phyloP scores from a whole-genome alignment of 2,329 filamentous ascomycete genomes.

The Metarhizium brunneum region DNA sequence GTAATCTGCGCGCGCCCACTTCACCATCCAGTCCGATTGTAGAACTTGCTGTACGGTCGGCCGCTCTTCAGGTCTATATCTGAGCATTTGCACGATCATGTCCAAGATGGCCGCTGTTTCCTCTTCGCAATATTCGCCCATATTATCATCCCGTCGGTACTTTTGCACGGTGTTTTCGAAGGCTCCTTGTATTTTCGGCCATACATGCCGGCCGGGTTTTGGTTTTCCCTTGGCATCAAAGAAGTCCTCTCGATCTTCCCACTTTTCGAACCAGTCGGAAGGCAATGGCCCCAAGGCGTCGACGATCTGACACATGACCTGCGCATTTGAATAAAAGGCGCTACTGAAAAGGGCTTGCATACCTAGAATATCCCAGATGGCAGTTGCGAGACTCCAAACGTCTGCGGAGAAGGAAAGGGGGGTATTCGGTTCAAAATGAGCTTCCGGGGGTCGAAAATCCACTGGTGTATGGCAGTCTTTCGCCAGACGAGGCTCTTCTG shows the following conservation, averaged over 20 bases:
- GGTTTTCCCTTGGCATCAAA: slow-evolving; percentile 2
- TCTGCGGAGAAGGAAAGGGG: slow-evolving; percentile 26
- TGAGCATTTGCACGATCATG: slow-evolving; percentile 6
- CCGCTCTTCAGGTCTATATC: slow-evolving; percentile 5
- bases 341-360: slow-evolving; percentile 4
- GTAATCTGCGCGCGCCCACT: slow-evolving; percentile 14
- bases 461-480: slow-evolving; percentile 21
- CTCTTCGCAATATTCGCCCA: slow-evolving; percentile 1
- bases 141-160: slow-evolving; percentile 2
- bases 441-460: slow-evolving; percentile 22
- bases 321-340: not conserved
- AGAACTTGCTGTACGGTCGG: slow-evolving; percentile 3
- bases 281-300: slow-evolving; percentile 7
- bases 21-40: slow-evolving; percentile 8
- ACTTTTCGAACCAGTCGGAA: slow-evolving; percentile 2
- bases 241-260: not conserved
- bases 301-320: slow-evolving; percentile 1
- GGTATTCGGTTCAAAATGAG: slow-evolving; percentile 21
- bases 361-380: slow-evolving; percentile 24
- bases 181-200: not conserved
- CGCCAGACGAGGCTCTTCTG: slow-evolving; percentile 7
- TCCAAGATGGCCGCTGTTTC: slow-evolving; percentile 7
- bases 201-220: not conserved
- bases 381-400: slow-evolving; percentile 28
- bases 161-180: slow-evolving; percentile 10